These are phyloP conservation scores for Glycyrrhiza uralensis DNA, from an alignment of 306 rosid species.

Conservation along the genomic window DNA sequence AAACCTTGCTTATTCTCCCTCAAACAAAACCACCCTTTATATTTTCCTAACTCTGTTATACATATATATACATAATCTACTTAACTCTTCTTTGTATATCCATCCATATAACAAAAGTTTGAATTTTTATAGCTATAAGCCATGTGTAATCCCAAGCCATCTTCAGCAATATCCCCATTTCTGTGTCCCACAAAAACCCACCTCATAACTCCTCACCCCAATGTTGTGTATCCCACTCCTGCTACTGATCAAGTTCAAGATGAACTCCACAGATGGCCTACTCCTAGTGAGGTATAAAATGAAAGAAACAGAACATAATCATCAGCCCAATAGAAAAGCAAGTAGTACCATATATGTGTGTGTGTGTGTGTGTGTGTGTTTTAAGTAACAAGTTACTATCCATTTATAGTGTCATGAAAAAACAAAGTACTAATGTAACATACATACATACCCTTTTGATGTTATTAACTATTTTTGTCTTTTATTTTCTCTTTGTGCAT, in stretches of 20 bases:
- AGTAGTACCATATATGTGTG: too few species aligned
- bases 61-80: neutral
- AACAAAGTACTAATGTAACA: neutral
- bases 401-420: slow-evolving; percentile 7
- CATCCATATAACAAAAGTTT: neutral
- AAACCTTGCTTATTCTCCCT: slow-evolving; percentile 15
- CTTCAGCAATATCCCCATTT: slow-evolving; percentile 62
- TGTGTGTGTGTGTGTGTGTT: too few species aligned
- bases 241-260: slow-evolving; percentile 34
- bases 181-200: slow-evolving; percentile 48
- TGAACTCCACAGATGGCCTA: slow-evolving; percentile 72
- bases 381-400: slow-evolving; percentile 11
- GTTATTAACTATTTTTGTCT: neutral
- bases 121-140: neutral
- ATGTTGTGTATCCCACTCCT: slow-evolving; percentile 19
- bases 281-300: slow-evolving; percentile 89
- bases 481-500: slow-evolving; percentile 1
- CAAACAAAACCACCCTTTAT: slow-evolving; percentile 14
- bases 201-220: slow-evolving; percentile 39
- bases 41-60: slow-evolving; percentile 2
- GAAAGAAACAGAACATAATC: slow-evolving; percentile 2
- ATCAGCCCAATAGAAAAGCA: neutral
- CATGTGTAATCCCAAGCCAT: slow-evolving; percentile 73
- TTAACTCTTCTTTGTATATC: neutral
- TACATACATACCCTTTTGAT: too few species aligned